These are phyloP conservation scores for Breynia disticha DNA, from an alignment of 441 rosid species.

Conservation along the genomic window DNA sequence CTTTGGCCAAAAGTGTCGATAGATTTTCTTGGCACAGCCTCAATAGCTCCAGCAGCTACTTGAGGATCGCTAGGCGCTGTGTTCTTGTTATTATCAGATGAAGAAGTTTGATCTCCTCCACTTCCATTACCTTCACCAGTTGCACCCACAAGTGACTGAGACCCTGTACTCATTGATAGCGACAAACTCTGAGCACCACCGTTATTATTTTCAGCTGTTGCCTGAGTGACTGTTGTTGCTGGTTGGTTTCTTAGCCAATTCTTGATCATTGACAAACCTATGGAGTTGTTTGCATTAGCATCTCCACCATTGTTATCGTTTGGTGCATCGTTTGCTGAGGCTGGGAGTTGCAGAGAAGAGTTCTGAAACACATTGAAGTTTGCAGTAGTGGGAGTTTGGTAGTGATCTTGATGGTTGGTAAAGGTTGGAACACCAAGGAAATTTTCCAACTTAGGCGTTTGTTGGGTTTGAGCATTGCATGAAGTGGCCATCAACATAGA, in stretches of 20 bases:
- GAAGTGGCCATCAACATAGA: constrained; percentile 36
- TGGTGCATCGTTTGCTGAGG: background rate
- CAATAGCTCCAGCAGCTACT: constrained; percentile 22
- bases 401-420: constrained; percentile 19
- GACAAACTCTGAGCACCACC: constrained; percentile 45
- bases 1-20: constrained; percentile 80
- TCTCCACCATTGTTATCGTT: background rate
- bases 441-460: constrained; percentile 63
- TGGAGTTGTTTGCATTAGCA: constrained; percentile 22
- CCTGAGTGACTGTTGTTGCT: constrained; percentile 13
- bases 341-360: constrained; percentile 22
- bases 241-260: constrained; percentile 70
- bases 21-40: constrained; percentile 48
- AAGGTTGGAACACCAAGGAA: constrained; percentile 60
- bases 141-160: constrained; percentile 27
- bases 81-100: constrained; percentile 23
- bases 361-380: constrained; percentile 16
- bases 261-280: constrained; percentile 78
- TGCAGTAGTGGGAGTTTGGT: background rate
- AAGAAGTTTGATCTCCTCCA: constrained; percentile 22
- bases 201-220: constrained; percentile 6
- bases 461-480: constrained; percentile 39
- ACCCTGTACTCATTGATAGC: constrained; percentile 56
- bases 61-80: constrained; percentile 10
- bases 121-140: constrained; percentile 20